phyloP scores from a whole-genome alignment of 306 rosid genomes.

The Citrullus amarus region DNA sequence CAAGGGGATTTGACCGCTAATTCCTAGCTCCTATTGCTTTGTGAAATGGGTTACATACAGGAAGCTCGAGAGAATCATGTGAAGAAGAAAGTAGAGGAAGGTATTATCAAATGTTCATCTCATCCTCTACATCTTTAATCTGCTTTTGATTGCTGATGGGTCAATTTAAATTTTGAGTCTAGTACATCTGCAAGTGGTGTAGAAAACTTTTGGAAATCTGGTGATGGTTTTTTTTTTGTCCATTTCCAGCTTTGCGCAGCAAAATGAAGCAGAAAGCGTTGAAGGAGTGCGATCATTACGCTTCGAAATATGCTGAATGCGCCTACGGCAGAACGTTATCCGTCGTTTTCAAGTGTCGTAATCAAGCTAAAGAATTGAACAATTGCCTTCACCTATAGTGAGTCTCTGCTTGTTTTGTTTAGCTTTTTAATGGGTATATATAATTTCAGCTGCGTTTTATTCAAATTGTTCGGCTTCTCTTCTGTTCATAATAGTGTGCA shows the following conservation, averaged over 20 bases:
- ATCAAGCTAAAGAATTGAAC: constrained; percentile 72
- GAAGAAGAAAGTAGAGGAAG: constrained; percentile 98
- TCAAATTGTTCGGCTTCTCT: not conserved
- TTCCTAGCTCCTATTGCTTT: not conserved
- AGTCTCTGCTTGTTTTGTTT: constrained; percentile 18
- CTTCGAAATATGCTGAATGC: constrained; percentile 73
- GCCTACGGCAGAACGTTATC: constrained; percentile 70
- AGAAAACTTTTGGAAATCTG: not conserved
- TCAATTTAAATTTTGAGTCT: not conserved
- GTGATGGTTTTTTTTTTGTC: not conserved
- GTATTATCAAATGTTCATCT: constrained; percentile 18
- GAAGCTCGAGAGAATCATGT: constrained; percentile 93
- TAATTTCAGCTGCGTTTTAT: not conserved
- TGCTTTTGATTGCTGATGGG: not conserved
- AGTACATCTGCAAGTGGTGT: not conserved
- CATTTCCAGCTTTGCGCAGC: constrained; percentile 62
- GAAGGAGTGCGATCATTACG: constrained; percentile 61
- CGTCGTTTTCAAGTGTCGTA: constrained; percentile 74
- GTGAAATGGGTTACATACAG: constrained; percentile 59
- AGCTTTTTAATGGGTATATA: not conserved
- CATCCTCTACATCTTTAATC: not conserved
- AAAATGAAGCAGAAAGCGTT: constrained; percentile 93
- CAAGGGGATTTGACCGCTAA: not conserved
- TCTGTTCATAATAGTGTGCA: not conserved
- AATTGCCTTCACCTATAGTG: constrained; percentile 76